Evolutionary conservation across 306 rosid species (phyloP).

Genomic region (Sesbania bispinosa): DNA sequence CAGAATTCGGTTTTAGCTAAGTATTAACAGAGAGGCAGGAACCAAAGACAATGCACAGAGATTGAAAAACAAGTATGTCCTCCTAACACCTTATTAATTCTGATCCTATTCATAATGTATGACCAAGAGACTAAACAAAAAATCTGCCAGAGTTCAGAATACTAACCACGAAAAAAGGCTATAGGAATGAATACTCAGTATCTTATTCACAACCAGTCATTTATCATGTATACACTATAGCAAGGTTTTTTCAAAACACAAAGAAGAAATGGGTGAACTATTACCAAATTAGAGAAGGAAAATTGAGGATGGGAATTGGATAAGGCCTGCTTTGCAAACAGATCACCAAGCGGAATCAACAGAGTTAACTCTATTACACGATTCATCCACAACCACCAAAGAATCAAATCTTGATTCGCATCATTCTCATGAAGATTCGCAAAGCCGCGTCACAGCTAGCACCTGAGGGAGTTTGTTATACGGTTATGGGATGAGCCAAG

Average conservation of each 20-base stretch:
- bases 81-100: neutral
- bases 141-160: neutral
- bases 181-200: no score
- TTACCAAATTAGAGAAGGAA: no score
- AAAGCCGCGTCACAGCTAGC: no score
- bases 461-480: no score
- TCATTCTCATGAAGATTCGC: no score
- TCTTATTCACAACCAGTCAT: conserved; percentile 14
- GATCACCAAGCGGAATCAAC: no score
- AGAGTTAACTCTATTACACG: no score
- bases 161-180: no score
- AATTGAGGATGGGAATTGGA: no score
- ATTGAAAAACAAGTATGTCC: neutral
- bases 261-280: neutral
- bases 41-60: neutral
- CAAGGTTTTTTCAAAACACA: neutral
- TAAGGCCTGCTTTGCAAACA: conserved; percentile 61
- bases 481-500: no score
- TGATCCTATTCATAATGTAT: neutral
- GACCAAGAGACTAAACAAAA: neutral
- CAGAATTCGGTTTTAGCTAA: neutral
- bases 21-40: neutral
- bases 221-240: neutral
- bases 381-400: no score
- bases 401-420: no score